These are phyloP conservation scores for Quercus engelmannii DNA, from an alignment of 306 rosid genomes.

Conservation along the genomic window DNA sequence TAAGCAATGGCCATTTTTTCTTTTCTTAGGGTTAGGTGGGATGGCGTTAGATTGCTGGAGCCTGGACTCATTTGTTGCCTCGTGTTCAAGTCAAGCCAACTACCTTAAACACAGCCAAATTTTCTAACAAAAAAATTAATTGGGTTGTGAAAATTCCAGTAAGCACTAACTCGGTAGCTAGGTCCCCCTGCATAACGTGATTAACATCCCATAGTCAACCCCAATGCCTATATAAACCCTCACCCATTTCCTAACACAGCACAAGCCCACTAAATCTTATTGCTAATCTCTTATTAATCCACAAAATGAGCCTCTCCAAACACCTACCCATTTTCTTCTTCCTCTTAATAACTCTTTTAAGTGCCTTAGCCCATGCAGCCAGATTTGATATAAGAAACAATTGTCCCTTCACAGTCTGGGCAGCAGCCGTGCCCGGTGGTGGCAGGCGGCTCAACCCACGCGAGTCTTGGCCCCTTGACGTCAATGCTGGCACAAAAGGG, in stretches of 20 bases:
- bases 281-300: background rate
- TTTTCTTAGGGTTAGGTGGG: no score
- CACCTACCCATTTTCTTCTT: background rate
- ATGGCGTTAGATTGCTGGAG: no score
- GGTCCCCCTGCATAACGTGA: no score
- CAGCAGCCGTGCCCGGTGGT: no score
- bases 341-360: slow-evolving; percentile 13
- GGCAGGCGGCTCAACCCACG: slow-evolving; percentile 17
- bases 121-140: background rate
- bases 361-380: background rate
- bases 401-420: no score
- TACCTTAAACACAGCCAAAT: background rate
- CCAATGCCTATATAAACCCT: slow-evolving; percentile 9
- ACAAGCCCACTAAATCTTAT: background rate
- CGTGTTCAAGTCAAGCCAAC: background rate
- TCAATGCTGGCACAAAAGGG: slow-evolving; percentile 17
- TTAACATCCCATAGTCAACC: background rate
- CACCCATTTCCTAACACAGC: background rate
- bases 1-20: no score
- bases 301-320: slow-evolving; percentile 14
- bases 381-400: no score
- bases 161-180: no score
- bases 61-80: background rate
- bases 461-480: slow-evolving; percentile 39
- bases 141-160: no score